phyloP scores from a whole-genome alignment of 192 early-diverging fungal species.

The Backusella parvicylindrica region DNA sequence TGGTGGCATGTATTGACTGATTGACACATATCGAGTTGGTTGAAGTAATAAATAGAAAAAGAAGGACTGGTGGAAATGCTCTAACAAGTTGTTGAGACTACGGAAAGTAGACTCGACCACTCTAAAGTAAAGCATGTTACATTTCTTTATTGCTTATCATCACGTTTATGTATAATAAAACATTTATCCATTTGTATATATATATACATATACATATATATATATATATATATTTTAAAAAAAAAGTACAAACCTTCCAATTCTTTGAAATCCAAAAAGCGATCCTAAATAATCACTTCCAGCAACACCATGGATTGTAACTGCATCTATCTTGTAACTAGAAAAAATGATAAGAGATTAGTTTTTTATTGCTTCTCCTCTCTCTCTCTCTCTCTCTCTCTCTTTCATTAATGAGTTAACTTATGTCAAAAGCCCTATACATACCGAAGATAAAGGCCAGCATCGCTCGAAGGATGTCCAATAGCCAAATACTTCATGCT shows the following conservation, averaged over 20 bases:
- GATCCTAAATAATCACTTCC: constrained; percentile 30
- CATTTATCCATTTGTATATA: too few relatives aligned
- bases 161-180: background rate
- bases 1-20: constrained; percentile 87
- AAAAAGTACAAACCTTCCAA: constrained; percentile 43
- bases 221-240: background rate
- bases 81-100: constrained; percentile 88
- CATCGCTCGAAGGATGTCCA: constrained; percentile 64
- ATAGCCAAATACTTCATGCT: constrained; percentile 66
- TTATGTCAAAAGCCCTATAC: background rate
- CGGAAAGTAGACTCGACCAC: constrained; percentile 78
- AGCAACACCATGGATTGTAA: constrained; percentile 57
- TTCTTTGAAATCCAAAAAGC: constrained; percentile 43
- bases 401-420: too few relatives aligned
- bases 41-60: constrained; percentile 95
- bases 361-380: background rate
- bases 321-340: constrained; percentile 77
- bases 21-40: constrained; percentile 75
- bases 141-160: background rate
- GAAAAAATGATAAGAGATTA: background rate
- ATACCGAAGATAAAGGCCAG: constrained; percentile 68
- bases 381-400: too few relatives aligned
- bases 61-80: constrained; percentile 94
- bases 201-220: background rate
- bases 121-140: constrained; percentile 28